These are phyloP conservation scores for Eimeria brunetti DNA, from an alignment of 169 alveolate genomes.

Conservation along the genomic window DNA sequence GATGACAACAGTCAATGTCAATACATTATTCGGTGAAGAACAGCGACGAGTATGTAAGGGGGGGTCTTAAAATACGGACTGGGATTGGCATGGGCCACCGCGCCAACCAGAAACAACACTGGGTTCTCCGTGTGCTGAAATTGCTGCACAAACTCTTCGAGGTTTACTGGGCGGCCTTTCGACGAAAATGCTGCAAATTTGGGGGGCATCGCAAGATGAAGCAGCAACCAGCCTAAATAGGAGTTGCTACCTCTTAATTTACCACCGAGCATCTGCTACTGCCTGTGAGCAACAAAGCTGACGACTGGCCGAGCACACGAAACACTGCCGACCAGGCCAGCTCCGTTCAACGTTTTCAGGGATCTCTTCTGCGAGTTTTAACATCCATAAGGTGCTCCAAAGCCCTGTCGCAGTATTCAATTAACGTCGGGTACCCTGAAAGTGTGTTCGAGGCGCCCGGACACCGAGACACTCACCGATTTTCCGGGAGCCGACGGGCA, in stretches of 20 bases:
- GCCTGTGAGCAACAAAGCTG: not conserved
- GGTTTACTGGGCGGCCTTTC: slow-evolving; percentile 60
- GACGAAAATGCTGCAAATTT: slow-evolving; percentile 47
- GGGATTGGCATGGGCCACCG: slow-evolving; percentile 89
- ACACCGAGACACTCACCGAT: slow-evolving; percentile 46
- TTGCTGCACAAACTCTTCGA: slow-evolving; percentile 64
- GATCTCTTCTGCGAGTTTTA: not conserved
- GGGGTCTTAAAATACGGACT: slow-evolving; percentile 15
- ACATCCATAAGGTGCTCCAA: not conserved
- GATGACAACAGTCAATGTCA: not conserved
- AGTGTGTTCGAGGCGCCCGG: not conserved
- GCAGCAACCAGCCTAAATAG: not conserved
- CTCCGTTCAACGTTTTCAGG: not conserved
- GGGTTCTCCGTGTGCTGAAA: slow-evolving; percentile 69
- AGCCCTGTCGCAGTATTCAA: not conserved
- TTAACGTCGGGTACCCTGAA: not conserved
- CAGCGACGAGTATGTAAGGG: not conserved
- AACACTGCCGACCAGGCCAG: not conserved
- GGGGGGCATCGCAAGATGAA: not conserved
- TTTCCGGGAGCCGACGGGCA: slow-evolving; percentile 51
- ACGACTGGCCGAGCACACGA: not conserved
- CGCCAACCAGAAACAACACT: slow-evolving; percentile 87
- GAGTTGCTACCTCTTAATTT: not conserved
- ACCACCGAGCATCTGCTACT: not conserved
- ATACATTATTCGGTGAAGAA: not conserved